Evolutionary conservation across 352 stramenopile species (phyloP), one percentile per base, ranked within the genome.

Genomic region (Pythium phragmitis): DNA sequence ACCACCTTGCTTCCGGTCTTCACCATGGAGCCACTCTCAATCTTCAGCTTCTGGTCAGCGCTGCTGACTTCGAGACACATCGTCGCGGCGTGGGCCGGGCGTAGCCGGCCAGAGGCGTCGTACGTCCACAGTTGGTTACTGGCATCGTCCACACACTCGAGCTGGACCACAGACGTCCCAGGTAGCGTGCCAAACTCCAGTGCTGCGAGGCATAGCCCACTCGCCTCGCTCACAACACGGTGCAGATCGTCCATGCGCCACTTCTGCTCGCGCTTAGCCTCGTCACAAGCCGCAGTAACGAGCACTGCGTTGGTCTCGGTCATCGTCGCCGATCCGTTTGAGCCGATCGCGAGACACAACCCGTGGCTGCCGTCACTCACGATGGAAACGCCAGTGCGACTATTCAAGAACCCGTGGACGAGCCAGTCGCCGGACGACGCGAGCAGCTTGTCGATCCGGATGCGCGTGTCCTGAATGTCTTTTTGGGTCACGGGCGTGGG

Each of bases 41-140:
- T 30, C 26, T 30, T 30, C 26, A 5, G 3, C 34, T 9, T 39
- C 34, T 39, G 34, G 26, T 5, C 11, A 12, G 17, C 28, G 17
- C 26, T 51, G 37, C 33, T 16, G 23, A 56, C 26, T 6, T 57
- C 58, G 37, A 67, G 28, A 57, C 60, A 67, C 33, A 61, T 19
- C 9, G 8, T 23, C 6, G 60, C 13, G 9, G 60, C 60, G 42
- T 67, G 51, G 4, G 42, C 43, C 4, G 60, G 60, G 6, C 45
- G 50, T 8, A 67, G 49, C 16, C 60, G 51, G 12, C 60, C 60
- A 1, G 60, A 67, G 5, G 51, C 45, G 21, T 67, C 60, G 43
- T 67, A 67, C 21, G 34, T 51, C 60, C 60, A 67, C 28, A 45
- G 19, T 46, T 67, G 60, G 52, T 67, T 61, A 36, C 51, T 67